These are phyloP conservation scores for Trichoderma sp. DNA, from an alignment of 2,329 filamentous ascomycete species.

Conservation along the genomic window DNA sequence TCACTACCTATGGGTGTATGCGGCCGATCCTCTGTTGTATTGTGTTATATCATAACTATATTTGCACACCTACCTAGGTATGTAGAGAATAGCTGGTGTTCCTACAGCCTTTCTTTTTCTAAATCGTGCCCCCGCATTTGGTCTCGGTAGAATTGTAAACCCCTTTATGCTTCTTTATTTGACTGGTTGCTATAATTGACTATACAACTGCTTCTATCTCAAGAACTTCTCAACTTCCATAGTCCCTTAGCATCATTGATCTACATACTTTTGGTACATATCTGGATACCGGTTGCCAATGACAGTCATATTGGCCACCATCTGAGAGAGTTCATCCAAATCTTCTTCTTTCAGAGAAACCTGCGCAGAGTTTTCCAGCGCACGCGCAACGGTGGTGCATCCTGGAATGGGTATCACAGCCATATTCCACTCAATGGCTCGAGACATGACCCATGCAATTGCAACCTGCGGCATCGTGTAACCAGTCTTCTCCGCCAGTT, in stretches of 20 bases:
- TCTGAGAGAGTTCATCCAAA: background rate
- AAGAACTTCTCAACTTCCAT: background rate
- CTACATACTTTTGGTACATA: background rate
- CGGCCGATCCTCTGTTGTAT: too few species aligned
- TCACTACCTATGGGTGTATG: too few species aligned
- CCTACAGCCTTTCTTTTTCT: too few species aligned
- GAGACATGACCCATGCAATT: slow-evolving; percentile 63
- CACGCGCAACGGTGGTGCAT: slow-evolving; percentile 47
- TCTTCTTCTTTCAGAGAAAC: background rate
- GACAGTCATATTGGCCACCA: background rate
- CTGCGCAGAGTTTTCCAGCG: slow-evolving; percentile 44
- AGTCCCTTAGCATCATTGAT: background rate
- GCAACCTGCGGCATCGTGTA: slow-evolving; percentile 59
- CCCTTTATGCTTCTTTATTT: too few species aligned
- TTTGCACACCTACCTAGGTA: too few species aligned
- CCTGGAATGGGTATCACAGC: slow-evolving; percentile 61
- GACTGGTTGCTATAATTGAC: too few species aligned
- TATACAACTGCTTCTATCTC: too few species aligned
- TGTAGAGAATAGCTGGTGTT: too few species aligned
- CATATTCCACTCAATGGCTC: slow-evolving; percentile 46
- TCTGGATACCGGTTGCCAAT: background rate
- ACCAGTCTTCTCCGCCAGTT: slow-evolving; percentile 46
- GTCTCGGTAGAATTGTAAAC: too few species aligned
- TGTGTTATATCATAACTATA: too few species aligned
- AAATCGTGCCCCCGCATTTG: too few species aligned